Base-by-base conservation (phyloP, 108 stramenopile genomes). In the Cylindrotheca closterium region DNA sequence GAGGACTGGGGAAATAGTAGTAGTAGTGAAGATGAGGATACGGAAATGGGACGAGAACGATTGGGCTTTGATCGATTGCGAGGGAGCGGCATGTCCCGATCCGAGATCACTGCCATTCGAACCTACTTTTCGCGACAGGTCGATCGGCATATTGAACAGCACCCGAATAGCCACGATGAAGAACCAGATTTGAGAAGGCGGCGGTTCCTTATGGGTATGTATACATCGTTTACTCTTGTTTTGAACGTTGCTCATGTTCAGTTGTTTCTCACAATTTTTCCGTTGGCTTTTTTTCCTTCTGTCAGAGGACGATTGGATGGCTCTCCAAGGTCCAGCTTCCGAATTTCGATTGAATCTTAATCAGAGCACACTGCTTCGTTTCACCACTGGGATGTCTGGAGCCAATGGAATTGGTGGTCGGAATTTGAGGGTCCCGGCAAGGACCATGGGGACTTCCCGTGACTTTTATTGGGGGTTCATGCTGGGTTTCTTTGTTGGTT, bases 391-490 rank as follows among this genome's bases (percentile, higher is more conserved):
- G 67, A 71, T 15, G 68, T 68, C 51, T 67, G 19, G n/a, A 28
- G 31, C 34, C 4, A 63, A 61, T 21, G 50, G 56, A 25, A 48
- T 51, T 31, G 51, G 31, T 24, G 4, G 50, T 0, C 56, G 49
- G 0, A 8, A 42, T 4, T 30, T 47, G 12, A 8, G 21, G 5
- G 7, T 17, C 12, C 19, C 24, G 0, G 48, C 59, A 23, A 53
- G 59, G 27, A 33, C 79, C 8, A 59, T 71, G n/a, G 94, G 94
- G 12, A 86, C 84, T 1, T 85, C 89, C 51, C 79, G 92, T 22
- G 96, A 97, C 52, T 94, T 97, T 63, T 52, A 91, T 22, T 96
- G 92, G 84, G 96, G 96, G n/a, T 96, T 97, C 60, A 56, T 81
- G 31, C 57, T 95, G 56, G 96, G 96, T 37, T 94, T 89, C 65